Evolutionary conservation across 208 protist genomes (phyloP).

Genomic region (Strigomonas culicis): DNA sequence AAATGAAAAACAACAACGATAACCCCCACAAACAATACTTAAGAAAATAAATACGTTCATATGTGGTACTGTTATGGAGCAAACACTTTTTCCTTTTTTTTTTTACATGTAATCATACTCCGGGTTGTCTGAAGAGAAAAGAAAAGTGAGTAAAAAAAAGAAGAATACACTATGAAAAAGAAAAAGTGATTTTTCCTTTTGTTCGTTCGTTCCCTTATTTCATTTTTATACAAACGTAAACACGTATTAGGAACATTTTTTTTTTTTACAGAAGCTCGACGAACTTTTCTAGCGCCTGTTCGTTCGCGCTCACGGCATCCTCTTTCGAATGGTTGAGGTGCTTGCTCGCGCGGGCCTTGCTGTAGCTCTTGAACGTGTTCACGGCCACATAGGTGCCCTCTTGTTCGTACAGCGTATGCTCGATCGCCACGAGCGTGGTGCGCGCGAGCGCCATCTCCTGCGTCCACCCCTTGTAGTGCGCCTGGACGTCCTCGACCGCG

Average conservation of each 20-base stretch:
- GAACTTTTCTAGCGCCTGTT: too few species aligned
- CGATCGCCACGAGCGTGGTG: slow-evolving; percentile 24
- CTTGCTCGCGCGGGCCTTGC: background rate
- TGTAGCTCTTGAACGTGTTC: slow-evolving; percentile 14
- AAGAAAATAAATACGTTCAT: too few species aligned
- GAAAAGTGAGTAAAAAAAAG: background rate
- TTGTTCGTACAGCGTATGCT: slow-evolving; percentile 27
- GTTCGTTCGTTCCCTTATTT: background rate
- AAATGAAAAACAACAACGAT: too few species aligned
- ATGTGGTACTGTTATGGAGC: too few species aligned
- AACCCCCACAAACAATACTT: too few species aligned
- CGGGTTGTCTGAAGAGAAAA: slow-evolving; percentile 1
- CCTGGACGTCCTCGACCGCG: slow-evolving; percentile 26
- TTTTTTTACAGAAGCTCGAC: slow-evolving; percentile 4
- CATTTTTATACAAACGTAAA: slow-evolving; percentile 1
- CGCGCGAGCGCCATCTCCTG: slow-evolving; percentile 23
- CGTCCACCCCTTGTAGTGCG: slow-evolving; percentile 39
- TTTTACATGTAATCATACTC: too few species aligned
- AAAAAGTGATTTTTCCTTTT: background rate
- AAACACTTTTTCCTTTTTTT: too few species aligned
- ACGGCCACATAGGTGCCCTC: slow-evolving; percentile 47
- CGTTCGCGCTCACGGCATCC: background rate
- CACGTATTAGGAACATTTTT: background rate
- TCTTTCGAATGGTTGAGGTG: too few species aligned
- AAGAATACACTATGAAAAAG: slow-evolving; percentile 7